Base-by-base conservation (phyloP, 2,329 filamentous ascomycete species). In the Penicillium fuscoglaucum region DNA sequence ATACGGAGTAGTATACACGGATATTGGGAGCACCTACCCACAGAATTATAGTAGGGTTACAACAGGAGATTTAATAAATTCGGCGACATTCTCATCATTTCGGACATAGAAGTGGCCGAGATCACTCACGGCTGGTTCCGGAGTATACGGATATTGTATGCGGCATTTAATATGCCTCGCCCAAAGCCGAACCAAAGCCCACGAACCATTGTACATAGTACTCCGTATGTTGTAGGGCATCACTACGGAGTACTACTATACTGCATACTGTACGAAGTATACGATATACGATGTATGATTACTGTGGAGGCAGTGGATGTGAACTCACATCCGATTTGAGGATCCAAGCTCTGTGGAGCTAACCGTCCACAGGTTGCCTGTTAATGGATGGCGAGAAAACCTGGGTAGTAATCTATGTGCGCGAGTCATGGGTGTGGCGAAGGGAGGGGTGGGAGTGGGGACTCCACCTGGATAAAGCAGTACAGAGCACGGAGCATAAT, bases 401-500 rank as follows among this genome's bases (percentile, higher is more conserved):
- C 43, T 21, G 28, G 19, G 13, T 19, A 44, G 46, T 17, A 21
- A 44, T 28, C 33, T 39, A 35, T 13, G 9, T 21, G 17, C 31
- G 24, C 39, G 47, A 57, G 40, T 52, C 54, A 52, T 57, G 39
- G n/a, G 2, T 12, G 28, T 37, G 46, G 35, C 53, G 21, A 50
- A 19, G 33, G 24, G 26, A 2, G 26, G n/a, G 35, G 31, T 24
- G 47, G 19, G 19, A 51, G 41, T 19, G 9, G 31, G 31, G 28
- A 24, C 9, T 24, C 28, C 50, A 54, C 17, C 21, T 19, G 28
- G 29, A 17, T 8, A 29, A 28, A 31, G 15, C 29, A 28, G 40
- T 17, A 21, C 9, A 6, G 10, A 15, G 19, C 1, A 24, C n/a
- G 19, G 19, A 6, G 8, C 8, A 17, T 33, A 21, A 21, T 7